These are phyloP conservation scores for Thielaviopsis euricoi DNA, from an alignment of 2,329 filamentous ascomycete species.

Conservation along the genomic window DNA sequence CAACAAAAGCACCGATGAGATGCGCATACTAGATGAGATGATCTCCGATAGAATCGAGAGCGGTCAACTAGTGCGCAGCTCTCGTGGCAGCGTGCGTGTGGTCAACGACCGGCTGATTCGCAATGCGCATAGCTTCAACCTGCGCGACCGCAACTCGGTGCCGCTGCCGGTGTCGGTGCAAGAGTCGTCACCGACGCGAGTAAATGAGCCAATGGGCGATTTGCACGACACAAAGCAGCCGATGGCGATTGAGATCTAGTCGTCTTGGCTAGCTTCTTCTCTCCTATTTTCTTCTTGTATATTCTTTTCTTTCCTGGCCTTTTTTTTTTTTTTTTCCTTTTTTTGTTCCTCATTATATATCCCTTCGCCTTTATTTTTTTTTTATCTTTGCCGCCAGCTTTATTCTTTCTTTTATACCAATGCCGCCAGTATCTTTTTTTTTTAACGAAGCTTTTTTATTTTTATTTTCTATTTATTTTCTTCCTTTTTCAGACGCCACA, in stretches of 20 bases:
- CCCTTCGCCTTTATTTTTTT: too few species aligned
- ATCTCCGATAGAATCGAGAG: constrained; percentile 74
- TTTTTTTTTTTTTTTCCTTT: background rate
- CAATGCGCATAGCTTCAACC: background rate
- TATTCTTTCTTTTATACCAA: constrained; percentile 2
- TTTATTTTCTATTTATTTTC: background rate
- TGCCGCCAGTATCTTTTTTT: background rate
- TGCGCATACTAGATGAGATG: constrained; percentile 96
- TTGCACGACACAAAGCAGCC: constrained; percentile 2
- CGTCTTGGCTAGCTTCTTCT: background rate
- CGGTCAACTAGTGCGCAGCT: constrained; percentile 51
- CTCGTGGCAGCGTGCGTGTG: constrained; percentile 46
- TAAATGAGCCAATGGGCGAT: background rate
- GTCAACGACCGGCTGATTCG: constrained; percentile 9
- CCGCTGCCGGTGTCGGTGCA: background rate
- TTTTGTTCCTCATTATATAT: background rate
- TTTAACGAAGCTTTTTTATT: background rate
- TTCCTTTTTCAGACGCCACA: background rate
- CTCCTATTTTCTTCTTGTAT: constrained; percentile 4
- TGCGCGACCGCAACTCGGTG: background rate
- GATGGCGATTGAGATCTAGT: constrained; percentile 5
- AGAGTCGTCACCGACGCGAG: constrained; percentile 6
- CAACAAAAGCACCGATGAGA: constrained; percentile 66
- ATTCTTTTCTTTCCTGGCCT: constrained; percentile 1
- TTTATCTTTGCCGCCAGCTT: background rate